Evolutionary conservation across 78 protist species (phyloP), one percentile per base, ranked within the genome.

Genomic region (Cavenderia fasciculata): DNA sequence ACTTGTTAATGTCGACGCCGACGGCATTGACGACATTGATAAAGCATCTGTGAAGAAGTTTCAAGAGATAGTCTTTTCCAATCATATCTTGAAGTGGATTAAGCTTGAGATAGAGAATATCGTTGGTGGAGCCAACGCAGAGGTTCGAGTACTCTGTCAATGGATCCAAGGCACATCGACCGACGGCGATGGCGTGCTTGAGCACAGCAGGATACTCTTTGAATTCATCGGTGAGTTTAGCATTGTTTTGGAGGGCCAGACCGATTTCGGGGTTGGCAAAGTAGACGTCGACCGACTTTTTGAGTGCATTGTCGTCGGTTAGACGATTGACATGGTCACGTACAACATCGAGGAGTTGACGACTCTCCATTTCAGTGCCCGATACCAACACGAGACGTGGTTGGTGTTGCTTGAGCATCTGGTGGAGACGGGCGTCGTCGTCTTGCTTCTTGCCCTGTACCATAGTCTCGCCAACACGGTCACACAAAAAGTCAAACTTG

Each of bases 71-170:
- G 57, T 72, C 93, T 52, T 71, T 68, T 21, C 78, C 71, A 61
- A 87, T 71, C 86, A 87, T 87, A 23, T 71, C 93, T 74, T 87
- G 93, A 5, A 87, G 77, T 36, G 85, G 86, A 70, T 74, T 74
- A 7, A 87, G 49, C 41, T 87, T 87, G 7, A 87, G 62, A 27
- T 65, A 87, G 12, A 87, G n/a, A 0, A 87, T 65, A 14, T 87
- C 92, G 8, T 57, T 72, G 47, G 57, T 74, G 0, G 51, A 33
- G 34, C 72, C 92, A 4, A 40, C 72, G n/a, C 92, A 86, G 14
- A 87, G 63, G 11, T 63, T 54, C 3, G 93, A 16, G 51, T 77
- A 68, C 44, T 87, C 93, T 14, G 78, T 47, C 31, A 87, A 11
- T 33, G 93, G 93, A 52, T 87, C 93, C 43, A 77, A 71, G 18